Conservation (phyloP, 371 early-diverging fungal species). For the Dentiscutata heterogama region DNA sequence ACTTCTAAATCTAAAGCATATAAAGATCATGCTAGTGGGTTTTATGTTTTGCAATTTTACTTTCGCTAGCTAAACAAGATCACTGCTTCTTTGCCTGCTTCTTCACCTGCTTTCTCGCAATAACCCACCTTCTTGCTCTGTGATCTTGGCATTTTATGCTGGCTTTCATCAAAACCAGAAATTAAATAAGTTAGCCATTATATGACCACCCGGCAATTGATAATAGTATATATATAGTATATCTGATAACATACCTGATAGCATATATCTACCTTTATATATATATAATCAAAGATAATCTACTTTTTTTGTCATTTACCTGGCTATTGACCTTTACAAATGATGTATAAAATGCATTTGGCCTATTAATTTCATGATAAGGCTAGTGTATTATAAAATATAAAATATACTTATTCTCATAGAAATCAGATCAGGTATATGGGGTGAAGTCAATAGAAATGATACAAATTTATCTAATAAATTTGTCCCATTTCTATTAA, state of each 20-base stretch:
- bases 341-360: neutral
- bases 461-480: too few species aligned
- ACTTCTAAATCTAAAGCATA: too few species aligned
- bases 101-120: constrained; percentile 14
- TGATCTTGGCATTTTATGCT: neutral
- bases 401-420: neutral
- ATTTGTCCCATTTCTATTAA: too few species aligned
- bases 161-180: neutral
- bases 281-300: constrained; percentile 29
- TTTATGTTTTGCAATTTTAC: too few species aligned
- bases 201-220: neutral
- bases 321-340: constrained; percentile 12
- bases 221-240: constrained; percentile 1
- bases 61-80: neutral
- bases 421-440: neutral
- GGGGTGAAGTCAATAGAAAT: too few species aligned
- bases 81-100: neutral
- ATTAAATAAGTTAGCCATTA: constrained; percentile 10
- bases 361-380: neutral
- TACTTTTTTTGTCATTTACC: constrained; percentile 20
- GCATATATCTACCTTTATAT: neutral
- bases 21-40: too few species aligned
- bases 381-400: neutral
- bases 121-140: constrained; percentile 10
- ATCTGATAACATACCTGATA: constrained; percentile 10